These are phyloP conservation scores for Kluyveromyces sp. DNA, from an alignment of 1,139 yeast genomes.

Conservation along the genomic window DNA sequence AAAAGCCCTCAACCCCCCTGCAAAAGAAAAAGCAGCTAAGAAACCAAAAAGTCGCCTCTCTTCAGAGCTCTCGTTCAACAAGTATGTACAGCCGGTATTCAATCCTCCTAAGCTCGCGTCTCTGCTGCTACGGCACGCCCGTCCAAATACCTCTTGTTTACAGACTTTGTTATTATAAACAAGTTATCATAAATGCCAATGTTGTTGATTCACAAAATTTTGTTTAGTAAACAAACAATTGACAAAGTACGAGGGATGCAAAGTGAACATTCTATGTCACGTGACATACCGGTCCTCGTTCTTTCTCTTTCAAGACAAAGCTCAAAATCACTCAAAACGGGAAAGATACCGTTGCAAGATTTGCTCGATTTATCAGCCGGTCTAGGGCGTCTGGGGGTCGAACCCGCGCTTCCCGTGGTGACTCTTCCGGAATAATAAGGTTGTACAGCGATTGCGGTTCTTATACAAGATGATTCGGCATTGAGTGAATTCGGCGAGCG, in stretches of 20 bases:
- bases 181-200: not conserved
- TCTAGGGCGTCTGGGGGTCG: too few species aligned
- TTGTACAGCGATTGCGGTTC: not conserved
- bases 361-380: too few species aligned
- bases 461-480: not conserved
- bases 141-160: not conserved
- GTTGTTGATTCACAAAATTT: slow-evolving; percentile 4
- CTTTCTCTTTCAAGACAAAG: too few species aligned
- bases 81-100: too few species aligned
- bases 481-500: not conserved
- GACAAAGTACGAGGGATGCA: too few species aligned
- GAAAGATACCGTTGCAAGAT: too few species aligned
- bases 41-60: not conserved
- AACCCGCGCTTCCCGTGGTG: not conserved
- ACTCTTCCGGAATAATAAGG: not conserved
- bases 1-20: not conserved
- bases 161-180: not conserved
- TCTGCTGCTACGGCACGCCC: too few species aligned
- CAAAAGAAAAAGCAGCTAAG: not conserved
- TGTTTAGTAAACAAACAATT: slow-evolving; percentile 7
- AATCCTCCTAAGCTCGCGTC: too few species aligned
- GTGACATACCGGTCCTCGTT: too few species aligned
- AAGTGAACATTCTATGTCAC: too few species aligned
- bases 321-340: too few species aligned
- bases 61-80: too few species aligned